Base-by-base conservation (phyloP, 257 asterid genomes). In the Schizonepeta tenuifolia region DNA sequence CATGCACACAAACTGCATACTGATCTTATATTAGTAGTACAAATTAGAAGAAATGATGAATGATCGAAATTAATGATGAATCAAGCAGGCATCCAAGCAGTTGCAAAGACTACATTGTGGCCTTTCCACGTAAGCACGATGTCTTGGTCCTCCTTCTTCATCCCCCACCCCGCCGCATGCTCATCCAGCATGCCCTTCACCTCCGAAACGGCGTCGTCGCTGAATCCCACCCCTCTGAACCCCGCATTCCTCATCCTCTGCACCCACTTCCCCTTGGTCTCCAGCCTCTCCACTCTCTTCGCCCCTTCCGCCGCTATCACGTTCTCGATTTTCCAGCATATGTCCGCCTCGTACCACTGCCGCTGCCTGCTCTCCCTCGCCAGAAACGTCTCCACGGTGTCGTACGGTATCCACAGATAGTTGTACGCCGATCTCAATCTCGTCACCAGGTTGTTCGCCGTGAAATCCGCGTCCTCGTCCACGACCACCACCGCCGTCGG, bases 81-180 rank as follows among this genome's bases (percentile, higher is more conserved):
- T 78, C 60, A 84, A 78, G 61, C 35, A 51, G 98, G 88, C 63
- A 80, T 61, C 99, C 99, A 94, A 74, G 87, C 86, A 75, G 96
- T 85, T 24, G 97, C 99, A 80, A 94, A 94, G 17, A 94, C 96
- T 5, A 86, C 98, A 71, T 87, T 91, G 49, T 94, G 97, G 0
- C 99, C 99, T 82, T 94, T 94, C 99, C 99, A 94, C 11, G 99
- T 94, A 12, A 94, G 96, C 59, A 91, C 92, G 5, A 89, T 60
- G 81, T 89, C 88, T 1, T 88, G 89, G 1, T 94, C 97, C 65
- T 91, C 97, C 83, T 77, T 94, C 88, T 91, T 94, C 13, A 91
- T 63, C 26, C 99, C 99, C 99, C 99, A 94, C 0, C 97, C 99
- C 0, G 97, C 97, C 13, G 99, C 97, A 74, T 94, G 98, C 50